phyloP scores from a whole-genome alignment of 192 early-diverging fungal species.

The Podila horticola region DNA sequence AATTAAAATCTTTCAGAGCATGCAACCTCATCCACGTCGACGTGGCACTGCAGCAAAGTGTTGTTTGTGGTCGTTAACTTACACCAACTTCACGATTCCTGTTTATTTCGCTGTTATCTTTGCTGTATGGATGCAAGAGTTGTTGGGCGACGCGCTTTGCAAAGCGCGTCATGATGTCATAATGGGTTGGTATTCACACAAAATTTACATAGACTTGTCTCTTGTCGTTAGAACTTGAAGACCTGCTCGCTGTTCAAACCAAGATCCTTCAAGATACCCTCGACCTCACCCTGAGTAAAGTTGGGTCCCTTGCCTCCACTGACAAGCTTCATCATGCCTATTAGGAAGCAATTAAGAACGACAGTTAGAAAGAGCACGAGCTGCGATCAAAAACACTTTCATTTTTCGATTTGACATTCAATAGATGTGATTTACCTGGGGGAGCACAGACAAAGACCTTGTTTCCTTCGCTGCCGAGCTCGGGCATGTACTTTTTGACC shows the following conservation, averaged over 20 bases:
- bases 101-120: too few relatives aligned
- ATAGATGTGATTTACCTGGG: slow-evolving; percentile 10
- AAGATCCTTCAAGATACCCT: slow-evolving; percentile 85
- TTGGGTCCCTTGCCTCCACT: slow-evolving; percentile 86
- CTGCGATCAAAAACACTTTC: slow-evolving; percentile 54
- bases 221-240: slow-evolving; percentile 78
- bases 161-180: too few relatives aligned
- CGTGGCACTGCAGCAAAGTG: too few relatives aligned
- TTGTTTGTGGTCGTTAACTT: too few relatives aligned
- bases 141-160: too few relatives aligned
- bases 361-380: too few relatives aligned
- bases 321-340: slow-evolving; percentile 73
- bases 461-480: slow-evolving; percentile 64
- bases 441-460: slow-evolving; percentile 51
- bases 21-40: too few relatives aligned
- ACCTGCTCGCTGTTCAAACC: slow-evolving; percentile 78
- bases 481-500: slow-evolving; percentile 75
- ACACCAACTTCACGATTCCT: too few relatives aligned
- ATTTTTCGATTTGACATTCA: slow-evolving; percentile 6
- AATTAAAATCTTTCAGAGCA: too few relatives aligned
- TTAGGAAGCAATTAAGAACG: slow-evolving; percentile 16
- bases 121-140: too few relatives aligned
- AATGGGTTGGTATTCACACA: too few relatives aligned
- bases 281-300: slow-evolving; percentile 84
- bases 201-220: not conserved